phyloP scores from a whole-genome alignment of 345 rosid genomes.

The Geranium brycei region DNA sequence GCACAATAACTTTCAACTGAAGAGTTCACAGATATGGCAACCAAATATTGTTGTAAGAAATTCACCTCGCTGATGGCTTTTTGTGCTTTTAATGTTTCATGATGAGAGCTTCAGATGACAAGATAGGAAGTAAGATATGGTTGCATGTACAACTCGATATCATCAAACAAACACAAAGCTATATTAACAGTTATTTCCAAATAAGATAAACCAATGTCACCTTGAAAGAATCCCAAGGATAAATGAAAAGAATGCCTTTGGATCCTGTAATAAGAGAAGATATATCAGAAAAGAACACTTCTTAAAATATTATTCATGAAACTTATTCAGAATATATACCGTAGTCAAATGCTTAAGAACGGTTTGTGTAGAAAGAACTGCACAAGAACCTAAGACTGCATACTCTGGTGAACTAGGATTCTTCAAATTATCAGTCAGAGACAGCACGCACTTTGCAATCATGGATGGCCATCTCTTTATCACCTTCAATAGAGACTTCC shows the following conservation, averaged over 20 bases:
- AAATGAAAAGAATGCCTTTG: conserved; percentile 64
- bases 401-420: conserved; percentile 54
- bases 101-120: conserved; percentile 63
- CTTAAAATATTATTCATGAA: conserved; percentile 12
- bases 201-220: conserved; percentile 21
- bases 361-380: conserved; percentile 78
- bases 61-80: conserved; percentile 88
- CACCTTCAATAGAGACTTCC: conserved; percentile 76
- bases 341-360: conserved; percentile 85
- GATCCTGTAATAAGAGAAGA: conserved; percentile 52
- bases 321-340: conserved; percentile 32
- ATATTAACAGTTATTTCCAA: not conserved
- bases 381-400: conserved; percentile 86
- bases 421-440: conserved; percentile 54
- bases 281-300: conserved; percentile 18
- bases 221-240: conserved; percentile 84
- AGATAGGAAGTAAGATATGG: conserved; percentile 5
- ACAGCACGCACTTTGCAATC: conserved; percentile 73
- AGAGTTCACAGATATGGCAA: conserved; percentile 5
- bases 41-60: conserved; percentile 11
- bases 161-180: not conserved
- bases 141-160: not conserved
- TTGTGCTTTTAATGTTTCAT: conserved; percentile 84
- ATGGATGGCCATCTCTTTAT: conserved; percentile 90
- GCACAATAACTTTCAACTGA: conserved; percentile 10